Base-by-base conservation (phyloP, 345 rosid species). In the Gossypium longicalyx region DNA sequence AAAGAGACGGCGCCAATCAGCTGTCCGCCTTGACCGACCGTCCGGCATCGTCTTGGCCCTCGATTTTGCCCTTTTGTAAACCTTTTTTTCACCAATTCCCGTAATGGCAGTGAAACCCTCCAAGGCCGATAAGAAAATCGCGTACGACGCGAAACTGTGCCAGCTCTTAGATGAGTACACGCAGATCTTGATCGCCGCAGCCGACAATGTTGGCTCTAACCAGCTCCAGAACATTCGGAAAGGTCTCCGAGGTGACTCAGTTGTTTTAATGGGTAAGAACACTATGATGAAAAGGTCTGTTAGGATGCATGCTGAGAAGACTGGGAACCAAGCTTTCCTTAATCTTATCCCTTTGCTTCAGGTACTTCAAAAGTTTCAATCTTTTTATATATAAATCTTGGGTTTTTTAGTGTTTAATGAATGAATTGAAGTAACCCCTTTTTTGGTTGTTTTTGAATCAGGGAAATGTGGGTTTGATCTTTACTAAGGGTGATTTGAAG, bases 381-480 rank as follows among this genome's bases (percentile, higher is more conserved):
- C 15, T 49, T 25, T 25, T 13, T 25, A 4, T 53, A 23, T 15
- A 20, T 63, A 3, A 9, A 2, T 0, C 64, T 19, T 2, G 2
- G 1, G 0, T 11, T 17, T 22, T 60, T 22, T 70, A 22, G 7
- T n/a, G 25, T 20, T 54, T 57, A 15, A 22, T 48, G 7, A 3
- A 7, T 43, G 9, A 5, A 20, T 1, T 38, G 4, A 12, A 11
- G 0, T 57, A 9, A 10, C 8, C 2, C n/a, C 12, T 2, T 71
- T 71, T 41, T 0, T 74, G 8, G 41, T 66, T 12, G 2, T 45
- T 74, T 43, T 29, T 72, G 16, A 8, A 58, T 3, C 51, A 94
- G 98, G 98, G 98, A 2, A 94, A 94, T 57, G 97, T 94, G 41
- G 98, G 98, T 3, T 82, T 94, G 86, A 92, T 94, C 73, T 94